Evolutionary conservation across 345 rosid genomes (phyloP).

Genomic region (Brassica cretica): DNA sequence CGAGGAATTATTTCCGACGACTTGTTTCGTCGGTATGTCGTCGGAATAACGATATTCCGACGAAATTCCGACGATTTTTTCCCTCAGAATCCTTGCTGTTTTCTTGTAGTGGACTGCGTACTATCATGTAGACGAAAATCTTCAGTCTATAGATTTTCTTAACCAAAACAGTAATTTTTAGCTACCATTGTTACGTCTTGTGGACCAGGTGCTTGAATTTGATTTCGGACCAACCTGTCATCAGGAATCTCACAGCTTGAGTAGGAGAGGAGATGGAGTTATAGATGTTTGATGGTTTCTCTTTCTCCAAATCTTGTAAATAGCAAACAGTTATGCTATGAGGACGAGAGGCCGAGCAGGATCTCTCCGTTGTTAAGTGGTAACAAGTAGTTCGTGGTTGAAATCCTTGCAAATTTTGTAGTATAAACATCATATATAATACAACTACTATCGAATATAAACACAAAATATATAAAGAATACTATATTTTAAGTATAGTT

Average conservation of each 20-base stretch:
- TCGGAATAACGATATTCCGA: too few species aligned
- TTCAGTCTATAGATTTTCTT: not conserved
- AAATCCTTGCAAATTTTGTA: not conserved
- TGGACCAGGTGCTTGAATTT: not conserved
- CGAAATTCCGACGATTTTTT: too few species aligned
- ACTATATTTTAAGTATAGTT: not conserved
- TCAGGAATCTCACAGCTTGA: not conserved
- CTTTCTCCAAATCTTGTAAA: not conserved
- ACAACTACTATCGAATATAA: not conserved
- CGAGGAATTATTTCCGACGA: too few species aligned
- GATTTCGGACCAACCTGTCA: slow-evolving; percentile 6
- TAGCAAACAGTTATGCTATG: not conserved
- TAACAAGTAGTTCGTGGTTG: not conserved
- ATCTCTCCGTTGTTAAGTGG: not conserved
- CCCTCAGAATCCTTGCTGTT: too few species aligned
- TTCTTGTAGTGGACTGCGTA: not conserved
- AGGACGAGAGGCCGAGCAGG: not conserved
- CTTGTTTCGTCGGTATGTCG: too few species aligned
- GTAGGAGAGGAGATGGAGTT: not conserved
- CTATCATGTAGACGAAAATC: not conserved
- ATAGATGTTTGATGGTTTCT: not conserved
- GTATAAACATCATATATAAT: not conserved
- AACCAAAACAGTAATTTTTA: not conserved
- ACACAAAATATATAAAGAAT: too few species aligned
- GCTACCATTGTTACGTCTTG: not conserved